Evolutionary conservation across 73 alveolate species (phyloP), one percentile per base, ranked within the genome.

Genomic region (Effrenium voratum): DNA sequence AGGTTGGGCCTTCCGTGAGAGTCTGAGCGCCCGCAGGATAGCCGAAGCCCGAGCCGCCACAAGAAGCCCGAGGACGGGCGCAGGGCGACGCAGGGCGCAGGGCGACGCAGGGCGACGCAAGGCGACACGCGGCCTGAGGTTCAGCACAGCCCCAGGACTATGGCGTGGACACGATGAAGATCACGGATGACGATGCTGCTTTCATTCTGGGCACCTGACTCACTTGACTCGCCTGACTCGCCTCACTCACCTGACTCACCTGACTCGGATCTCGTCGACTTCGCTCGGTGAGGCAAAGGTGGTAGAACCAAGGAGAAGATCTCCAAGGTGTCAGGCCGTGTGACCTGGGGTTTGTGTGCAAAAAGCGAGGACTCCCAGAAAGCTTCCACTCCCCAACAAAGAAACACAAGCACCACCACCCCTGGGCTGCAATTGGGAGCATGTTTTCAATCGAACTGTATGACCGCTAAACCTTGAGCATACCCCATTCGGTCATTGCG

Each of bases 101-200:
- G 63, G 63, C 8, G 63, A 12, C 19, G 8, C 26, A 52, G 63
- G 19, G 63, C 8, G 19, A 19, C 19, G 19, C 8, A 52, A 19
- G 63, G 19, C 26, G 63, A 52, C 63, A 52, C n/a, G n/a, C n/a
- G n/a, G 15, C 40, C 19, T 60, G 38, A 60, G 15, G 19, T 22
- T 60, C 30, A 22, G 34, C 76, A 60, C 30, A 38, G 36, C 3
- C 44, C 38, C 4, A 91, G 98, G 98, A 91, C 79, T 76, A 72
- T 28, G 98, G 98, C 0, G 98, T 91, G 41, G 98, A 91, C 66
- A 72, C 98, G 79, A 91, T 91, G 98, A 91, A 91, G 72, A 91
- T 91, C 90, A 91, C 98, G 44, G 98, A 91, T 43, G 98, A 91
- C 59, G 98, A 91, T 34, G 98, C 98, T 2, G 98, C 98, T 60